phyloP scores from a whole-genome alignment of 1,284 basidiomycete genomes.

The Irpex lacteus region DNA sequence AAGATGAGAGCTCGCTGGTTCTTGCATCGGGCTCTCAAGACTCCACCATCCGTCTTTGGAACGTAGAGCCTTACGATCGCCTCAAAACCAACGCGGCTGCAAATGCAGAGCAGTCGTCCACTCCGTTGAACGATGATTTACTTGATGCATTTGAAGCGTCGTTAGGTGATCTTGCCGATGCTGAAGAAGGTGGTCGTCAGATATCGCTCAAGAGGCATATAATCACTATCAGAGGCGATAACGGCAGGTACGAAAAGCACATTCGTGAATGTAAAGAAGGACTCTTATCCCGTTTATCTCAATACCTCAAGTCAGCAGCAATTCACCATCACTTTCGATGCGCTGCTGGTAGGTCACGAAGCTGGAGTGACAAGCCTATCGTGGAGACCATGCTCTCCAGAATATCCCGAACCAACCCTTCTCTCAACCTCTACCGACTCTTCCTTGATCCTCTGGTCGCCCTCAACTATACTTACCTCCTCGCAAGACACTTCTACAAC shows the following conservation, averaged over 20 bases:
- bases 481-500: slow-evolving; percentile 47
- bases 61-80: slow-evolving; percentile 49
- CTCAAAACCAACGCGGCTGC: slow-evolving; percentile 19
- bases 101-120: slow-evolving; percentile 15
- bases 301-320: slow-evolving; percentile 44
- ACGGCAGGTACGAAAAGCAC: slow-evolving; percentile 41
- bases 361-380: slow-evolving; percentile 83
- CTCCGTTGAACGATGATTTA: slow-evolving; percentile 59
- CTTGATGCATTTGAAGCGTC: slow-evolving; percentile 87
- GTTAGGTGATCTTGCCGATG: slow-evolving; percentile 63
- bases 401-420: slow-evolving; percentile 46
- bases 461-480: slow-evolving; percentile 48
- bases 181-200: slow-evolving; percentile 67
- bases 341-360: slow-evolving; percentile 90
- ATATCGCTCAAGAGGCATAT: slow-evolving; percentile 85
- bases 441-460: slow-evolving; percentile 90
- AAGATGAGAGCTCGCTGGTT: slow-evolving; percentile 39
- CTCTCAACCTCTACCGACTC: slow-evolving; percentile 91
- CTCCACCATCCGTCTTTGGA: slow-evolving; percentile 88
- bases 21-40: slow-evolving; percentile 94
- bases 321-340: slow-evolving; percentile 85
- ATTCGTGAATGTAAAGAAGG: too few relatives aligned
- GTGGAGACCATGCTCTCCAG: slow-evolving; percentile 57
- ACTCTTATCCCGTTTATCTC: slow-evolving; percentile 1
- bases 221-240: slow-evolving; percentile 55